A percentile compares a stretch with the other conserved stretches of the same genome.
Conservation (phyloP, 345 rosid species). For the Hibiscus tridactylites region DNA sequence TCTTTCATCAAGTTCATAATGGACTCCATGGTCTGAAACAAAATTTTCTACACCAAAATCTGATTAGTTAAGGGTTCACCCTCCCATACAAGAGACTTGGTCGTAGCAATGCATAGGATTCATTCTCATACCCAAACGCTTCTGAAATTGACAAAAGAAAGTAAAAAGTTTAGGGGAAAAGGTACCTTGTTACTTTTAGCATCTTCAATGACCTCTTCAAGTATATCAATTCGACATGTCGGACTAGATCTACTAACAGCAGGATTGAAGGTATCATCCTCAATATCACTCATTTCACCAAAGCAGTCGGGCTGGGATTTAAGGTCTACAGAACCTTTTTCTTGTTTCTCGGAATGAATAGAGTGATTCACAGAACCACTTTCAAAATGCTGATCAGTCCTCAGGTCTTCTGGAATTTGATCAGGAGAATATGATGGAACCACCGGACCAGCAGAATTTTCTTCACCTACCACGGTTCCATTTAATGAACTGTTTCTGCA, state of each 20-base stretch:
- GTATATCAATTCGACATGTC: conserved; percentile 37
- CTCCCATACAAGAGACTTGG: not conserved
- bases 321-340: conserved; percentile 12
- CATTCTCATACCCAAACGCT: not conserved
- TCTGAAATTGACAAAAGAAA: not conserved
- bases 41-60: conserved; percentile 48
- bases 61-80: not conserved
- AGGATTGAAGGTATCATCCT: conserved; percentile 23
- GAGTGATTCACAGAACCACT: conserved; percentile 12
- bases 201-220: conserved; percentile 55
- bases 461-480: conserved; percentile 3
- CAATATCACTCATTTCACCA: conserved; percentile 22
- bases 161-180: not conserved
- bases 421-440: conserved; percentile 19
- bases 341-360: conserved; percentile 18
- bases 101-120: not conserved
- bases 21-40: conserved; percentile 68
- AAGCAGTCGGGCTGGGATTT: conserved; percentile 13
- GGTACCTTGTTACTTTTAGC: conserved; percentile 81
- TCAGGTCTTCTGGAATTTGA: conserved; percentile 8
- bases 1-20: conserved; percentile 59
- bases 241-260: conserved; percentile 28
- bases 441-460: conserved; percentile 12
- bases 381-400: conserved; percentile 6
- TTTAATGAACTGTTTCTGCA: conserved; percentile 18